These are phyloP conservation scores for Venturia effusa DNA, from an alignment of 2,329 filamentous ascomycete genomes.

Conservation along the genomic window DNA sequence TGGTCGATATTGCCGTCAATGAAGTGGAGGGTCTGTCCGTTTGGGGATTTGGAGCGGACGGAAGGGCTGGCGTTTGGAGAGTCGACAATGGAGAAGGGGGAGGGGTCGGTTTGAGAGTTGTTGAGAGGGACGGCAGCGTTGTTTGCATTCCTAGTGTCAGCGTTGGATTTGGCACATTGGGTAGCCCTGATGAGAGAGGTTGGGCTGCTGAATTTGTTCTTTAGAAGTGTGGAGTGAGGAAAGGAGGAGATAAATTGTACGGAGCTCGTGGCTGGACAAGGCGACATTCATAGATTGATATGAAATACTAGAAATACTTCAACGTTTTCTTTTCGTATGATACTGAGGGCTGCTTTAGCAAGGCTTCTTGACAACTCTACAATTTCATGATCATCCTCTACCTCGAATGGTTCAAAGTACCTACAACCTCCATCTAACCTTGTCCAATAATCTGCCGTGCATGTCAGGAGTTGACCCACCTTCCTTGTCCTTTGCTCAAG, in stretches of 20 bases:
- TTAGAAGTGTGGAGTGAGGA: neutral
- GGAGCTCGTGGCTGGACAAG: neutral
- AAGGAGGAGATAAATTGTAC: neutral
- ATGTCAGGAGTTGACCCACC: too few species aligned
- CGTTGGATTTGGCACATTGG: neutral
- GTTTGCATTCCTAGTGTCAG: neutral
- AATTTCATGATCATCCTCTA: too few species aligned
- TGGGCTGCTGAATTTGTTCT: neutral
- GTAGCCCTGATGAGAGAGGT: neutral
- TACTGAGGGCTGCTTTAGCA: too few species aligned
- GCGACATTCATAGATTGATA: neutral
- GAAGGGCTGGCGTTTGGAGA: conserved; percentile 26
- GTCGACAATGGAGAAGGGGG: neutral
- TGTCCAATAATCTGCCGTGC: too few species aligned
- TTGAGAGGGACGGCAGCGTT: conserved; percentile 6
- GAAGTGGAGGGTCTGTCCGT: conserved; percentile 35
- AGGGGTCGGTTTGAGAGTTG: neutral
- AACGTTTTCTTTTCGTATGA: too few species aligned
- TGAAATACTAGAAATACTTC: too few species aligned
- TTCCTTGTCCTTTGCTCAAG: too few species aligned
- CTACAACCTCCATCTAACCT: too few species aligned
- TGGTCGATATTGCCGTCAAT: conserved; percentile 42
- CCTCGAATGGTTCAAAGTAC: too few species aligned
- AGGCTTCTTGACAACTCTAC: too few species aligned
- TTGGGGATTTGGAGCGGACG: conserved; percentile 40